phyloP scores from a whole-genome alignment of 2,329 filamentous ascomycete species.

The Calonectria hongkongensis region DNA sequence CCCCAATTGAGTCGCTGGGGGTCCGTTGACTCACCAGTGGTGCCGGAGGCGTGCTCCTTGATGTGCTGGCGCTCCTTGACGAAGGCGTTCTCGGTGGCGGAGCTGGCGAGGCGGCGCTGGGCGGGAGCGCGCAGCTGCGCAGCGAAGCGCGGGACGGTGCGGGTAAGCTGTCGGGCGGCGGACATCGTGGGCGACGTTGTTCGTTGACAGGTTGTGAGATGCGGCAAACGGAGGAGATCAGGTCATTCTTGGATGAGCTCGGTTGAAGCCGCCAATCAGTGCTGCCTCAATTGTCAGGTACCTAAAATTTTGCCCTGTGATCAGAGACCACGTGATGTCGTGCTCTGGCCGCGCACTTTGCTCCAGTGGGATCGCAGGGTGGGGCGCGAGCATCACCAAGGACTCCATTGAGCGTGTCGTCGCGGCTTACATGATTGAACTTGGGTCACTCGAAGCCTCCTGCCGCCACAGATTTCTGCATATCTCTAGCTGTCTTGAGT shows the following conservation, averaged over 20 bases:
- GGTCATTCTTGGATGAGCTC: slow-evolving; percentile 59
- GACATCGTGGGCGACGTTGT: slow-evolving; percentile 72
- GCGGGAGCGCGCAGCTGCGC: slow-evolving; percentile 75
- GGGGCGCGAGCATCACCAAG: slow-evolving; percentile 28
- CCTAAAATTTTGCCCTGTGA: slow-evolving; percentile 33
- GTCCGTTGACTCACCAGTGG: slow-evolving; percentile 80
- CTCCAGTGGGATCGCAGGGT: slow-evolving; percentile 41
- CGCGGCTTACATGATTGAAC: slow-evolving; percentile 1
- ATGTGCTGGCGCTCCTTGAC: slow-evolving; percentile 92
- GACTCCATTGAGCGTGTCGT: not conserved
- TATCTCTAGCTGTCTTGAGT: not conserved
- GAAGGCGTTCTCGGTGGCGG: slow-evolving; percentile 91
- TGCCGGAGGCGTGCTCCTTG: slow-evolving; percentile 90
- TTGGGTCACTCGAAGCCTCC: not conserved
- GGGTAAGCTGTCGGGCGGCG: slow-evolving; percentile 76
- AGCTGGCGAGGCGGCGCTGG: slow-evolving; percentile 84
- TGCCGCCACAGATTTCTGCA: not conserved
- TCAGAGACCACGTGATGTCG: slow-evolving; percentile 57
- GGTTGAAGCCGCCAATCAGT: slow-evolving; percentile 57
- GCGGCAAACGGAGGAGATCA: slow-evolving; percentile 57
- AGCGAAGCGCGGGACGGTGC: slow-evolving; percentile 77
- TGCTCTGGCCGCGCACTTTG: slow-evolving; percentile 48
- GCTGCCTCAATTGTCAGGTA: slow-evolving; percentile 59
- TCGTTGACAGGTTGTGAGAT: slow-evolving; percentile 51
- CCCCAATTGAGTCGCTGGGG: slow-evolving; percentile 47